phyloP scores from a whole-genome alignment of 495 filamentous ascomycete genomes.

The Thermothielavioides terrestris region DNA sequence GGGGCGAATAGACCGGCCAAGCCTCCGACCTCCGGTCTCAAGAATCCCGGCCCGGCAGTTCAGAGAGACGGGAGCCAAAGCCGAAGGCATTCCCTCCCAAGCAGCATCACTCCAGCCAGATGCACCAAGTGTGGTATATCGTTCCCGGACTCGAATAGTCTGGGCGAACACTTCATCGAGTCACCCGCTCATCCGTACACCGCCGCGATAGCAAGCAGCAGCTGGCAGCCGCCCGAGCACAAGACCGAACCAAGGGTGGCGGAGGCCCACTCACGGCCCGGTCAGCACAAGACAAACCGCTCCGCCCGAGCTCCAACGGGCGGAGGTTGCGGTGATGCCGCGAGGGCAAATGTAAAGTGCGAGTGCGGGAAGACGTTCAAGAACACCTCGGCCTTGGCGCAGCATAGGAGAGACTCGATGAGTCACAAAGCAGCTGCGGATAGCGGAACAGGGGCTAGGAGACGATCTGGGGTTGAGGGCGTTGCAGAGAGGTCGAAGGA shows the following conservation, averaged over 20 bases:
- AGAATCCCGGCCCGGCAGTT: too few species aligned
- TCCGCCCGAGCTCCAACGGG: not conserved
- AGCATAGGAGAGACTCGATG: not conserved
- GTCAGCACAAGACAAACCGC: not conserved
- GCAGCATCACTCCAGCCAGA: not conserved
- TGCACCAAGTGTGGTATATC: not conserved
- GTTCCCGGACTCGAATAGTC: not conserved
- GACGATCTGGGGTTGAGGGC: not conserved
- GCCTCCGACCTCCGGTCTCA: too few species aligned
- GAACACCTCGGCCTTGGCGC: not conserved
- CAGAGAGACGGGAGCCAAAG: not conserved
- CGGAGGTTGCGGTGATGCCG: not conserved
- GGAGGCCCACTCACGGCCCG: too few species aligned
- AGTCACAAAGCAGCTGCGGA: not conserved
- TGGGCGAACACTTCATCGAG: not conserved
- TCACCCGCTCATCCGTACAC: not conserved
- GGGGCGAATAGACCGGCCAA: too few species aligned
- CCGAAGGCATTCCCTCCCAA: not conserved
- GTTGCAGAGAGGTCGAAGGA: not conserved
- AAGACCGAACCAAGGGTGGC: not conserved
- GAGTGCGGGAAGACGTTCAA: not conserved
- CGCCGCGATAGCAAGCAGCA: not conserved
- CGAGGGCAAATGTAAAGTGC: not conserved
- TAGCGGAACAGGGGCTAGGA: not conserved
- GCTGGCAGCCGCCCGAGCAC: not conserved